A percentile compares a stretch with the other conserved stretches of the same genome.
Evolutionary conservation across 169 alveolate genomes (phyloP).

Genomic region (Pseudocohnilembus persalinus): DNA sequence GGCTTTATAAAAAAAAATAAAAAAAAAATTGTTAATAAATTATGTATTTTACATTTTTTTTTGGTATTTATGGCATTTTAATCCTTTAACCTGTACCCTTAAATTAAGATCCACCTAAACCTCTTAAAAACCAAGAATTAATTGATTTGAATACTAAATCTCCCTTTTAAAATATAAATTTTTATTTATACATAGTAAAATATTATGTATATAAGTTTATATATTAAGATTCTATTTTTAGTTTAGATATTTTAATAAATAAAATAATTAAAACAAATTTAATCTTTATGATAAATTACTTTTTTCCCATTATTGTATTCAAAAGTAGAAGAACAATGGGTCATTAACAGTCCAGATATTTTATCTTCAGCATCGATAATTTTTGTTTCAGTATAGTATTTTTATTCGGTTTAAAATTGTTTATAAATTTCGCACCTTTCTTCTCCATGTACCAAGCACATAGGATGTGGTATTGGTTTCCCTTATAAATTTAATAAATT

Average conservation of each 20-base stretch:
- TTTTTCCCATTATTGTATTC: no score
- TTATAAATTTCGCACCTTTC: constrained; percentile 59
- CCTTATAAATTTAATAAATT: no score
- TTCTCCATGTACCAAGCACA: constrained; percentile 87
- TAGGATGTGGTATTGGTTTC: constrained; percentile 82
- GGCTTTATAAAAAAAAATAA: constrained; percentile 47
- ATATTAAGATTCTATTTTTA: no score
- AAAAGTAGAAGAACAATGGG: no score
- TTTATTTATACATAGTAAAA: constrained; percentile 48
- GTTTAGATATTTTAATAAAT: no score
- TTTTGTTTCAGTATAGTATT: constrained; percentile 34
- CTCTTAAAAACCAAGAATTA: constrained; percentile 55
- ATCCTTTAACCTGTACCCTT: constrained; percentile 50
- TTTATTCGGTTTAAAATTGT: constrained; percentile 44
- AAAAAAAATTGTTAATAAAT: constrained; percentile 60
- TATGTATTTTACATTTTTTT: constrained; percentile 28
- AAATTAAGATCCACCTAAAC: constrained; percentile 82
- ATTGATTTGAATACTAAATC: constrained; percentile 19
- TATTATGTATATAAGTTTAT: no score
- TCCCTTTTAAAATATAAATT: constrained; percentile 14
- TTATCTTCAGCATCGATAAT: constrained; percentile 64
- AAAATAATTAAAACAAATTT: no score
- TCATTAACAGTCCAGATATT: constrained; percentile 62
- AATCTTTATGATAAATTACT: no score
- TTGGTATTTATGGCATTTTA: constrained; percentile 56